Evolutionary conservation across 2,329 filamentous ascomycete species (phyloP), one percentile per base, ranked within the genome.

Genomic region (Pleoardoris graminearum): DNA sequence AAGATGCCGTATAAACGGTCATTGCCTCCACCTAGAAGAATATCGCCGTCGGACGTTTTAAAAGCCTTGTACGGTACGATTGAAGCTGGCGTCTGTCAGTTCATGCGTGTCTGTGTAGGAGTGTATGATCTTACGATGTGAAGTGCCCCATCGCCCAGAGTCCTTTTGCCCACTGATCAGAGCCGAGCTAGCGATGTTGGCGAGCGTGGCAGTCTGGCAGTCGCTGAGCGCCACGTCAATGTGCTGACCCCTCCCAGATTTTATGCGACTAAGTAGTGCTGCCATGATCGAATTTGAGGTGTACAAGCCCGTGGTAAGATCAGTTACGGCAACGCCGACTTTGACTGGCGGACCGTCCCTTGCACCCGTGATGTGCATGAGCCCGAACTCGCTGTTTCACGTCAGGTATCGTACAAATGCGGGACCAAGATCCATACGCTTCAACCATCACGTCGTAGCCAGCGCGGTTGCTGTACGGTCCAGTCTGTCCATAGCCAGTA

Each of bases 361-460:
- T 55, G 84, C 83, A 27, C 94, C 94, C 0, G 94, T 99, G 64
- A 99, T 97, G 76, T 99, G 94, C 94, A 99, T 99, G 51, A 99
- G 77, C 0, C 94, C 94, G 76, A 99, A 92, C 72, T 97, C 94
- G 10, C 77, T 79, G 49, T 11, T 3, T 12, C 42, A 12, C 47
- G 50, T 69, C 35, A 69, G 58, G n/a, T n/a, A n/a, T n/a, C n/a
- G n/a, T n/a, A n/a, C n/a, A n/a, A n/a, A n/a, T n/a, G n/a, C n/a
- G n/a, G n/a, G n/a, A n/a, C n/a, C n/a, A n/a, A n/a, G n/a, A n/a
- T n/a, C n/a, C 75, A 53, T 63, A 79, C 54, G 94, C 94, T 78
- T 99, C 94, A 10, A 99, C 93, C 93, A 99, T 99, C 62, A 99
- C 94, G 75, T 99, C 94, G 79, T 99, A 99, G 4, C 94, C 94